Evolutionary conservation across 1,139 yeast species (phyloP).

Genomic region (Scheffersomyces cryptocercus): DNA sequence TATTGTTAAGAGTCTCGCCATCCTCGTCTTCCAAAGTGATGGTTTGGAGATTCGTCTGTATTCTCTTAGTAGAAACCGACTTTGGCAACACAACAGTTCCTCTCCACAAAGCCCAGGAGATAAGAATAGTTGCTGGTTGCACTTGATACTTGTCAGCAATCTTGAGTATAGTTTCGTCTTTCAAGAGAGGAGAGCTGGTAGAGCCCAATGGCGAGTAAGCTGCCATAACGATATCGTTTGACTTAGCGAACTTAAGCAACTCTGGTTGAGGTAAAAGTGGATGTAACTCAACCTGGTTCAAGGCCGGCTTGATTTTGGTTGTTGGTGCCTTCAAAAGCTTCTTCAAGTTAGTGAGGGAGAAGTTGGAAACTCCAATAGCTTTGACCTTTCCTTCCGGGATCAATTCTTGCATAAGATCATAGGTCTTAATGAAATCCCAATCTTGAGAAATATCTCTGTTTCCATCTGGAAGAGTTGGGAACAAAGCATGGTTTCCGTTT

Average conservation of each 20-base stretch:
- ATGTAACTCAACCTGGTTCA: conserved; percentile 22
- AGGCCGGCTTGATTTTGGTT: conserved; percentile 17
- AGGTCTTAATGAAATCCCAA: conserved; percentile 18
- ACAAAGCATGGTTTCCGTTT: conserved; percentile 1
- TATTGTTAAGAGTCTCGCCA: conserved; percentile 12
- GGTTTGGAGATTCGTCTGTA: conserved; percentile 16
- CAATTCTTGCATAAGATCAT: conserved; percentile 13
- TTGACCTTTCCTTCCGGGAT: conserved; percentile 11
- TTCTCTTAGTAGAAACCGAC: conserved; percentile 18
- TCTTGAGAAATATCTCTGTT: conserved; percentile 3
- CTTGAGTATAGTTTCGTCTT: conserved; percentile 12
- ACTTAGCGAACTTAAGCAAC: conserved; percentile 14
- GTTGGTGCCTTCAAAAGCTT: conserved; percentile 16
- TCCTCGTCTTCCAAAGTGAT: conserved; percentile 15
- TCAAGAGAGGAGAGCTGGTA: conserved; percentile 18
- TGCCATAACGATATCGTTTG: conserved; percentile 16
- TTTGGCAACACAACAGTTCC: conserved; percentile 24
- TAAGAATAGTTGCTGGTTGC: conserved; percentile 15
- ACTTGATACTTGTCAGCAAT: conserved; percentile 17
- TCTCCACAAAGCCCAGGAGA: conserved; percentile 22
- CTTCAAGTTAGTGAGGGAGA: conserved; percentile 14
- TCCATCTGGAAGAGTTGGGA: conserved; percentile 33
- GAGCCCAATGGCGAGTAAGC: conserved; percentile 27
- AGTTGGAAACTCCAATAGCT: conserved; percentile 23
- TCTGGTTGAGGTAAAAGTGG: conserved; percentile 23